Evolutionary conservation across 1,284 basidiomycete species (phyloP), one percentile per base, ranked within the genome.

Genomic region (Grifola frondosa): DNA sequence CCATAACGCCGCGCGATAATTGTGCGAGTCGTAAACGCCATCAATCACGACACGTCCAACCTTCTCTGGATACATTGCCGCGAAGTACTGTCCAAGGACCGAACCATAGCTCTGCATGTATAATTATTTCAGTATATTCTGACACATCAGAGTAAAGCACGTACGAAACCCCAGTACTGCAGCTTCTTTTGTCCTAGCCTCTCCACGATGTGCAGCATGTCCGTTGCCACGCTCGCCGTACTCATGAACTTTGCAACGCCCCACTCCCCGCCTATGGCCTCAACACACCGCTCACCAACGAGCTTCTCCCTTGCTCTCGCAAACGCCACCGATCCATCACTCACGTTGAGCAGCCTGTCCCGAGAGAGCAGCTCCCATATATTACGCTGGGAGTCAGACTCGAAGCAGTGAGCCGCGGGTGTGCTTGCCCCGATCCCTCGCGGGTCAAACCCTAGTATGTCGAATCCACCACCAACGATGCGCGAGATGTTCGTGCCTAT

Each of bases 141-240:
- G 5, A 24, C 11, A 15, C 11, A n/a, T 3, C 11, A 3, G 6
- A 15, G n/a, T 2, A 35, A n/a, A n/a, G n/a, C 17, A 61, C 70
- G 49, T 50, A 78, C 70, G 69, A 77, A 70, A 15, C 77, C 77
- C 74, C 74, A 78, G 50, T 77, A 80, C 39, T 68, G 66, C 12
- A 80, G 46, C 49, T 74, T 74, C 13, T 71, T 64, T 40, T 57
- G 55, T 2, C 74, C 74, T 49, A 72, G 66, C 3, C 70, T 71
- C 40, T 68, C 52, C 0, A 65, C 59, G 40, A 79, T 78, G 17
- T 62, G 54, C 31, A 78, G 54, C 75, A 79, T 77, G 52, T 79
- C 77, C 16, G 67, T 61, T 2, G 70, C 74, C 3, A 71, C 71
- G 34, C 71, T 62, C 23, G 71, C 64, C 1, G 74, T 75, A 37